Evolutionary conservation across 768 basidiomycete species (phyloP).

Genomic region (Collybia nuda): DNA sequence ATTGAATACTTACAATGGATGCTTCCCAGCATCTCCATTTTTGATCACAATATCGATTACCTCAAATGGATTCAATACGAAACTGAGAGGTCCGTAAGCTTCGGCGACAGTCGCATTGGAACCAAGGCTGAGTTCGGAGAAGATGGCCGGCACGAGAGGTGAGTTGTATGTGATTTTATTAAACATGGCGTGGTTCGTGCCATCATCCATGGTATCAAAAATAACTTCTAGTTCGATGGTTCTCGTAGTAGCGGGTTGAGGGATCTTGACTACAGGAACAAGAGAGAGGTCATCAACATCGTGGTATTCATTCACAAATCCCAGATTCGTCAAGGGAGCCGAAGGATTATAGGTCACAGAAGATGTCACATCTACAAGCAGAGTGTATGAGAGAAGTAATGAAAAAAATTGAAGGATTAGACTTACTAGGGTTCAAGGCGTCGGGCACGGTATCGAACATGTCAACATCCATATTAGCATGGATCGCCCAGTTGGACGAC

Average conservation of each 20-base stretch:
- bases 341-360: slow-evolving; percentile 73
- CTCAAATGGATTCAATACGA: slow-evolving; percentile 72
- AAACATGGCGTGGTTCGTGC: slow-evolving; percentile 82
- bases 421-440: slow-evolving; percentile 71
- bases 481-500: slow-evolving; percentile 81
- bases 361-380: slow-evolving; percentile 69
- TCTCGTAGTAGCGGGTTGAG: slow-evolving; percentile 51
- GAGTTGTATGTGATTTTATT: slow-evolving; percentile 68
- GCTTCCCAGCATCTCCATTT: slow-evolving; percentile 71
- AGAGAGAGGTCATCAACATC: slow-evolving; percentile 68
- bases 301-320: slow-evolving; percentile 54
- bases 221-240: slow-evolving; percentile 68
- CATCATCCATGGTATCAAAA: slow-evolving; percentile 86
- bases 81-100: slow-evolving; percentile 82
- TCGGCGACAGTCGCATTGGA: slow-evolving; percentile 58
- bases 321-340: slow-evolving; percentile 50
- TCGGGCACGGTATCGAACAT: slow-evolving; percentile 89
- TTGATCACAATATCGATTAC: slow-evolving; percentile 77
- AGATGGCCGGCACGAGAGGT: slow-evolving; percentile 72
- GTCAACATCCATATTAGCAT: slow-evolving; percentile 84
- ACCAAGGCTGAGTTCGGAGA: slow-evolving; percentile 79
- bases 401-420: neutral
- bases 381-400: neutral
- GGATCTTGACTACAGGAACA: slow-evolving; percentile 55
- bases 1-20: slow-evolving; percentile 71